A percentile compares a stretch with the other conserved stretches of the same genome.
Conservation (phyloP, 1,139 yeast genomes). For the Pichia kudriavzevii region DNA sequence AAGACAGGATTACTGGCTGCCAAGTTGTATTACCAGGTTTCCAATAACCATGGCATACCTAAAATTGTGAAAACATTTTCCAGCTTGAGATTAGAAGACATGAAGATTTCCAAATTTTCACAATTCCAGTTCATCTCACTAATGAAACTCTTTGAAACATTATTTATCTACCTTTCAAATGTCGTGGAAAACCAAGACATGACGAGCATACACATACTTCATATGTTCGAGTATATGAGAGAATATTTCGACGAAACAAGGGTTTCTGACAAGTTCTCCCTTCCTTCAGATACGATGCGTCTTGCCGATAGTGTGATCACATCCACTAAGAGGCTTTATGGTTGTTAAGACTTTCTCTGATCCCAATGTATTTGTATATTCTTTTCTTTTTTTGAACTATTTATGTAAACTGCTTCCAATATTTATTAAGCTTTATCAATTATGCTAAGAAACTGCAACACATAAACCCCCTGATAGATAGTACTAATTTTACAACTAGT, state of each 20-base stretch:
- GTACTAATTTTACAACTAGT: too few species aligned
- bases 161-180: constrained; percentile 15
- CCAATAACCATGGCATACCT: constrained; percentile 11
- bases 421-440: too few species aligned
- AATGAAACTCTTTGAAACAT: constrained; percentile 17
- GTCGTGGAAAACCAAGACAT: too few species aligned
- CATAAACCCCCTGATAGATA: too few species aligned
- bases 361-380: too few species aligned
- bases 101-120: constrained; percentile 15
- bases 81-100: constrained; percentile 20
- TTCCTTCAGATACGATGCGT: too few species aligned
- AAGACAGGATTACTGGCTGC: constrained; percentile 20
- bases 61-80: constrained; percentile 15
- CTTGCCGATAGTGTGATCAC: too few species aligned
- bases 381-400: too few species aligned
- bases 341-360: too few species aligned
- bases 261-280: constrained; percentile 7
- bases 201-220: constrained; percentile 21
- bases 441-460: too few species aligned
- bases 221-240: constrained; percentile 24
- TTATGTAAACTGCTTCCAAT: too few species aligned
- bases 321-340: too few species aligned
- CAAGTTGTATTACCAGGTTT: constrained; percentile 20
- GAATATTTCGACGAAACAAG: constrained; percentile 22
- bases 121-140: constrained; percentile 22